Evolutionary conservation across 2,329 filamentous ascomycete genomes (phyloP).

Genomic region (Phymatotrichopsis omnivora): DNA sequence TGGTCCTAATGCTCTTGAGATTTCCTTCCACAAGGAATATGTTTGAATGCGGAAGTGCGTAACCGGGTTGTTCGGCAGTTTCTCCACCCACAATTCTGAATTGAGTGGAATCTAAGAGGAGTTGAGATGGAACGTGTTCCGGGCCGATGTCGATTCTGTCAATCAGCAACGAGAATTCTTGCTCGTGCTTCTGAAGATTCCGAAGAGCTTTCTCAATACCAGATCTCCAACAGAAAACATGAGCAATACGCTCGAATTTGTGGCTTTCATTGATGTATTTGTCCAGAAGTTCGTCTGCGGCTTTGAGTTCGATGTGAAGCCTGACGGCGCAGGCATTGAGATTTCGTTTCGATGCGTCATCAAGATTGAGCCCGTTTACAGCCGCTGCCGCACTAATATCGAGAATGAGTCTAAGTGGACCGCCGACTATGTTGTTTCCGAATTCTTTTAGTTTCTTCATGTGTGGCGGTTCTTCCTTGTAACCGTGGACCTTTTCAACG

Average conservation of each 20-base stretch:
- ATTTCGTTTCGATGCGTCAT: slow-evolving; percentile 1
- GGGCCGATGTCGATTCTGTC: slow-evolving; percentile 1
- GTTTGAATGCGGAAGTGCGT: slow-evolving; percentile 1
- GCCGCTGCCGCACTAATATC: too few relatives aligned
- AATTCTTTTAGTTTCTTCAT: slow-evolving; percentile 1
- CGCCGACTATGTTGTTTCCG: slow-evolving; percentile 1
- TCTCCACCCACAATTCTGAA: neutral
- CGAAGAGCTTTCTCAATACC: neutral
- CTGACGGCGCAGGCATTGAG: slow-evolving; percentile 1
- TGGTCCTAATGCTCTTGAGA: neutral
- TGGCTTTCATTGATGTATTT: neutral
- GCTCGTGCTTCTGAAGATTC: slow-evolving; percentile 2
- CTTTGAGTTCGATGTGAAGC: slow-evolving; percentile 2
- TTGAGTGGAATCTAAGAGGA: neutral
- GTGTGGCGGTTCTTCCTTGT: slow-evolving; percentile 1
- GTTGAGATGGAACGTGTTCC: slow-evolving; percentile 3
- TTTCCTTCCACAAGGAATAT: slow-evolving; percentile 4
- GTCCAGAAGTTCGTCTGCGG: slow-evolving; percentile 1
- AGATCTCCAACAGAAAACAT: neutral
- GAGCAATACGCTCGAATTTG: neutral
- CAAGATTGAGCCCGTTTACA: slow-evolving; percentile 1
- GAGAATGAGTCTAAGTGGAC: slow-evolving; percentile 1
- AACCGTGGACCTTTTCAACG: neutral
- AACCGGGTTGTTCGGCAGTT: neutral
- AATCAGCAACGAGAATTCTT: slow-evolving; percentile 1